Percentiles rank a stretch among this genome's conserved stretches.
phyloP scores from a whole-genome alignment of 1,284 basidiomycete genomes.

The Ganoderma boninense region DNA sequence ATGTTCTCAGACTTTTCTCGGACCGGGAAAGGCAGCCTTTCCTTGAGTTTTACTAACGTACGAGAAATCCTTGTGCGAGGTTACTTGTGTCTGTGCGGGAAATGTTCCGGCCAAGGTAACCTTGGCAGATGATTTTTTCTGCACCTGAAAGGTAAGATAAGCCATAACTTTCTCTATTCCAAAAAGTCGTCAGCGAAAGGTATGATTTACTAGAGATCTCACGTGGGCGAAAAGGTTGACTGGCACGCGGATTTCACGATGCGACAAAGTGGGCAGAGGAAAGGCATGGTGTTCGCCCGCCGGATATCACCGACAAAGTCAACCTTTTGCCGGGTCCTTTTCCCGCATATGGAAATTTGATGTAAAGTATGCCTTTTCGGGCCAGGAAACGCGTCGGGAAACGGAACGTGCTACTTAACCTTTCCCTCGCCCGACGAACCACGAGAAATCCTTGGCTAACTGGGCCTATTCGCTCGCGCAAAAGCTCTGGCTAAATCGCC shows the following conservation, averaged over 20 bases:
- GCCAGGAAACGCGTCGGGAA: background rate
- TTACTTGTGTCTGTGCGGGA: background rate
- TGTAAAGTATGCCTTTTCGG: background rate
- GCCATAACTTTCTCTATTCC: background rate
- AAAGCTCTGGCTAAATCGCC: background rate
- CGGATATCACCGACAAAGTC: background rate
- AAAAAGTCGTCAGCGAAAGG: background rate
- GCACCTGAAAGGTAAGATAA: background rate
- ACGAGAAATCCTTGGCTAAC: background rate
- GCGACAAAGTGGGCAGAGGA: background rate
- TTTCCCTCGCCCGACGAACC: background rate
- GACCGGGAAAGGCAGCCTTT: background rate
- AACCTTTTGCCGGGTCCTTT: background rate
- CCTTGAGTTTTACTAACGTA: background rate
- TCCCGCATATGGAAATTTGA: background rate
- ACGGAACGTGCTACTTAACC: background rate
- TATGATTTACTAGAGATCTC: background rate
- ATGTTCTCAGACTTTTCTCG: background rate
- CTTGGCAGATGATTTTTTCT: background rate
- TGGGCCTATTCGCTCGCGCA: background rate
- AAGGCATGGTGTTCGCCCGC: background rate
- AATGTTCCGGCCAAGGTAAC: background rate
- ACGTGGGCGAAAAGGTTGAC: too few species aligned
- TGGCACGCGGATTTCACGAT: too few species aligned
- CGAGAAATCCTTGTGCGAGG: background rate